These are phyloP conservation scores for Solanum sparsipilum DNA, from an alignment of 257 asterid species.

Conservation along the genomic window DNA sequence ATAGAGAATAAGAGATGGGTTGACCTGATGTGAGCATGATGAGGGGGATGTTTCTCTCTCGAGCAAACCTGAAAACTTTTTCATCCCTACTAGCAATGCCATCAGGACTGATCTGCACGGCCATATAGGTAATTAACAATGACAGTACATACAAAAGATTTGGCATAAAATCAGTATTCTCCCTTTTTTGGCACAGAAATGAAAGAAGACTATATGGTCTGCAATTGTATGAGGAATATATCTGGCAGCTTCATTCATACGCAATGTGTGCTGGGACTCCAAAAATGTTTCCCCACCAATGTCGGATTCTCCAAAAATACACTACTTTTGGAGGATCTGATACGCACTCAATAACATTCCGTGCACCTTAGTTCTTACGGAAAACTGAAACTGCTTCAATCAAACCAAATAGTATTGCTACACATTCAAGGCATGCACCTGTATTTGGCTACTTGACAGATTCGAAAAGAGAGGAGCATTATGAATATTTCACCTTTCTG, in stretches of 20 bases:
- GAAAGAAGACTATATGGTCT: background rate
- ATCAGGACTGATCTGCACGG: slow-evolving; percentile 71
- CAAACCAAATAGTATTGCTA: background rate
- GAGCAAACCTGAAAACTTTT: slow-evolving; percentile 71
- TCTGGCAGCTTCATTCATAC: background rate
- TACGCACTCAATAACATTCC: background rate
- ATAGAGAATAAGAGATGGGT: background rate
- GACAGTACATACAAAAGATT: background rate
- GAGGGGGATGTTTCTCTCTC: slow-evolving; percentile 53
- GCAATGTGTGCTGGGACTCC: background rate
- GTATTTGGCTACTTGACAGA: background rate
- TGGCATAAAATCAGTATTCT: background rate
- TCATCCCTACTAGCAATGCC: slow-evolving; percentile 77
- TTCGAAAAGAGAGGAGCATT: background rate
- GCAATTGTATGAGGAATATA: background rate
- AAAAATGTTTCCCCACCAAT: background rate
- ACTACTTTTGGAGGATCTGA: background rate
- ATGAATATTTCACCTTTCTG: background rate
- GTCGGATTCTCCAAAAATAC: background rate
- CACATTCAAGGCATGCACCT: background rate
- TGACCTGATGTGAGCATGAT: slow-evolving; percentile 96
- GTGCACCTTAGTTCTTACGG: background rate
- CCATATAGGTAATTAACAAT: background rate
- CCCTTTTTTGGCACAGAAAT: background rate
- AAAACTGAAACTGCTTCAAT: background rate